Evolutionary conservation across 1,284 basidiomycete species (phyloP).

Genomic region (Fereydounia khargensis): DNA sequence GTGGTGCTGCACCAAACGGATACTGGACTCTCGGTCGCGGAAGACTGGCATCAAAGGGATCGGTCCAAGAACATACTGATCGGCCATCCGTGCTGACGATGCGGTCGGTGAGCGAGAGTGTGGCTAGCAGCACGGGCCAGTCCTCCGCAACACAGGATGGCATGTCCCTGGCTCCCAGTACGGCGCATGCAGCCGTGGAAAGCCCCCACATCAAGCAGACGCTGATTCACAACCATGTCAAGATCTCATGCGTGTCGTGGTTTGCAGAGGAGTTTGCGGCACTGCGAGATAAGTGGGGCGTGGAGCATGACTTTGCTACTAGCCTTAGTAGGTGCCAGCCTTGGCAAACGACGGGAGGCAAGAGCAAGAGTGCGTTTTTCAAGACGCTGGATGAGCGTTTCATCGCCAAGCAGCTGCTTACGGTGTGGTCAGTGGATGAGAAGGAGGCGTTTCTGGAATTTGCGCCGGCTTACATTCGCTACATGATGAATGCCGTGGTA

Average conservation of each 20-base stretch:
- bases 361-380: conserved; percentile 44
- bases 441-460: conserved; percentile 51
- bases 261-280: conserved; percentile 50
- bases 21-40: background rate
- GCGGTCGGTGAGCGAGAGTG: background rate
- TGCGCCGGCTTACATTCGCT: conserved; percentile 47
- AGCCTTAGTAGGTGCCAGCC: conserved; percentile 39
- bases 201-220: conserved; percentile 50
- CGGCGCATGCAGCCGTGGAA: conserved; percentile 10
- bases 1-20: background rate
- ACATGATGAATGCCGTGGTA: conserved; percentile 41
- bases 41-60: too few relatives aligned
- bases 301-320: conserved; percentile 38
- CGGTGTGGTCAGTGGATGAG: conserved; percentile 49
- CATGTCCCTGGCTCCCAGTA: background rate
- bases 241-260: conserved; percentile 51
- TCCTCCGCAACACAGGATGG: background rate
- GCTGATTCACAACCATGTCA: conserved; percentile 33
- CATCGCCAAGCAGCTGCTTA: conserved; percentile 47
- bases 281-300: conserved; percentile 40
- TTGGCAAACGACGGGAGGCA: conserved; percentile 43
- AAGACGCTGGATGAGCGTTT: conserved; percentile 41
- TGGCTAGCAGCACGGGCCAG: background rate
- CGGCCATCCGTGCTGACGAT: too few relatives aligned
- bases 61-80: too few relatives aligned